Percentiles rank a stretch among this genome's conserved stretches.
These are phyloP conservation scores for Tanacetum coccineum DNA, from an alignment of 129 eudicot genomes.

Conservation along the genomic window DNA sequence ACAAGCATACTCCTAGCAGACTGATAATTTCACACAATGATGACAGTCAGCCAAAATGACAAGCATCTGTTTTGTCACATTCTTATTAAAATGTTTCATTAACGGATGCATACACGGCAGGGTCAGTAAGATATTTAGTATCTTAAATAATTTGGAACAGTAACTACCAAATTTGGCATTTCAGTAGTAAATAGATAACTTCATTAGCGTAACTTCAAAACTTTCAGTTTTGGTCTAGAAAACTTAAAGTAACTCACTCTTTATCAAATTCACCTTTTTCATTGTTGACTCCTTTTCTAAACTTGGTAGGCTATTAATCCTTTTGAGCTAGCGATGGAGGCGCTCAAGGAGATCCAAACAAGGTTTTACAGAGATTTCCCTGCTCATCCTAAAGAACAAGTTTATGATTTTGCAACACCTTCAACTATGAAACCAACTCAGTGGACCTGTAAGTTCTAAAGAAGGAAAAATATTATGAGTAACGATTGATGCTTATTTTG, in stretches of 20 bases:
- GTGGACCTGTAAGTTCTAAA: conserved; percentile 69
- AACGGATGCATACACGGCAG: not conserved
- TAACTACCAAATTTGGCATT: not conserved
- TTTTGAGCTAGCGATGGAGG: conserved; percentile 92
- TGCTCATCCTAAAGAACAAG: conserved; percentile 75
- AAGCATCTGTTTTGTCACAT: not conserved
- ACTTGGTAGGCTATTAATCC: conserved; percentile 78
- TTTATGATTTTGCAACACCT: conserved; percentile 85
- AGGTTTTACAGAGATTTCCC: conserved; percentile 86
- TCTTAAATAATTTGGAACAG: not conserved
- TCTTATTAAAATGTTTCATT: not conserved
- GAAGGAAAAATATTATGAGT: not conserved
- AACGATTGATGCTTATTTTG: not conserved
- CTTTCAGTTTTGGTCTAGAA: not conserved
- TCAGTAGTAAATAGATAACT: not conserved
- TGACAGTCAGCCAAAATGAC: not conserved
- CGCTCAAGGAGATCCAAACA: conserved; percentile 70
- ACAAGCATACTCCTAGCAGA: not conserved
- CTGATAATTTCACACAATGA: not conserved
- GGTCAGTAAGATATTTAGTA: not conserved
- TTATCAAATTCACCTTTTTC: not conserved
- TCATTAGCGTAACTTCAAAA: not conserved
- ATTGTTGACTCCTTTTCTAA: not conserved
- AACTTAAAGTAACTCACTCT: not conserved
- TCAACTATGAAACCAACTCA: conserved; percentile 98